Percentiles rank a stretch among this genome's conserved stretches.
These are phyloP conservation scores for Aristolochia californica DNA, from an alignment of 164 flowering plant species.

Conservation along the genomic window DNA sequence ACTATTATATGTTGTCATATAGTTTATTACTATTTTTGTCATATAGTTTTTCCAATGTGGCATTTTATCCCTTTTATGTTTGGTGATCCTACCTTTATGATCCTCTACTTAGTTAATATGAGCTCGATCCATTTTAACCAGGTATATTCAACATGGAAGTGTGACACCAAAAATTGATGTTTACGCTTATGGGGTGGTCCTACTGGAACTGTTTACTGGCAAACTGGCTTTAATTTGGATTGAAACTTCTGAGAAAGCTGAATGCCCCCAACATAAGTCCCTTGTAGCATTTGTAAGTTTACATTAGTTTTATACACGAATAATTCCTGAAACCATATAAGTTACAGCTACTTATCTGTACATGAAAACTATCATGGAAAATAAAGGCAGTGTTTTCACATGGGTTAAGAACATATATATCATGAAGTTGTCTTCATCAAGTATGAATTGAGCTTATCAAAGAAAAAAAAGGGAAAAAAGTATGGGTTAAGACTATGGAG, in stretches of 20 bases:
- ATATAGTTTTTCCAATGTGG: neutral
- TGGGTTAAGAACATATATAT: neutral
- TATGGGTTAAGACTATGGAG: too few species aligned
- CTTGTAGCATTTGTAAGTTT: slow-evolving; percentile 19
- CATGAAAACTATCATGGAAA: too few species aligned
- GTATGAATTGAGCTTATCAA: too few species aligned
- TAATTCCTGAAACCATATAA: neutral
- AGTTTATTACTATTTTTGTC: neutral
- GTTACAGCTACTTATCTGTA: neutral
- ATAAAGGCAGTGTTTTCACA: neutral
- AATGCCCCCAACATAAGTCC: slow-evolving; percentile 17
- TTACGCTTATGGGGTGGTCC: slow-evolving; percentile 26
- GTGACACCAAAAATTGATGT: slow-evolving; percentile 27
- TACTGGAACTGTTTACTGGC: slow-evolving; percentile 27
- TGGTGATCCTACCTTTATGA: neutral
- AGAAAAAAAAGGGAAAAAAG: too few species aligned
- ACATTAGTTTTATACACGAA: neutral
- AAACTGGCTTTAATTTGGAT: slow-evolving; percentile 18
- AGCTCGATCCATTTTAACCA: slow-evolving; percentile 1
- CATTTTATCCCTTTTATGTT: neutral
- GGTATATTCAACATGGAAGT: slow-evolving; percentile 25
- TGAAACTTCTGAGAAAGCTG: slow-evolving; percentile 11
- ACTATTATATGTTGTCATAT: too few species aligned
- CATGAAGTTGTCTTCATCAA: neutral
- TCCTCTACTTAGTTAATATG: neutral